A percentile compares a stretch with the other conserved stretches of the same genome.
These are phyloP conservation scores for Sporobolomyces pararoseus DNA, from an alignment of 768 basidiomycete species.

Conservation along the genomic window DNA sequence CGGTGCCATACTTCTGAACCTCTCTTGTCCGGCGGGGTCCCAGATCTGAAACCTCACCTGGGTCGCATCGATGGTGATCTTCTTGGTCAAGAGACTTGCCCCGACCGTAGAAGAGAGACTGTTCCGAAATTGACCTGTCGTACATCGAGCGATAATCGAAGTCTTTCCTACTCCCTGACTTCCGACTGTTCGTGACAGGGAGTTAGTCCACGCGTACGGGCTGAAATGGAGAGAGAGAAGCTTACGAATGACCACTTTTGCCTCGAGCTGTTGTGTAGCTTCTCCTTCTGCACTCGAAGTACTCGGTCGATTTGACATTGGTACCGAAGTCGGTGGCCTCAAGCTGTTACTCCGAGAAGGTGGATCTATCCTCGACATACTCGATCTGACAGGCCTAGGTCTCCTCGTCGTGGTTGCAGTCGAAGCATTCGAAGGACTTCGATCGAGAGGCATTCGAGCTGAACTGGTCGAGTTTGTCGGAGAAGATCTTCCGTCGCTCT, in stretches of 20 bases:
- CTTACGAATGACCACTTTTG: conserved; percentile 94
- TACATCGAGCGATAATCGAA: conserved; percentile 81
- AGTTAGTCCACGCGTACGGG: not conserved
- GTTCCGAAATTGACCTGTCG: conserved; percentile 82
- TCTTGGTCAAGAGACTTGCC: conserved; percentile 90
- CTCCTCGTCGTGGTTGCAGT: not conserved
- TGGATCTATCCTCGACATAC: not conserved
- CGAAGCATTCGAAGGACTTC: conserved; percentile 15
- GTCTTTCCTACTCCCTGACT: conserved; percentile 46
- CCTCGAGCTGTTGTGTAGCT: conserved; percentile 58
- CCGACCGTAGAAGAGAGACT: conserved; percentile 86
- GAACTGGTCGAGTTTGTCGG: not conserved
- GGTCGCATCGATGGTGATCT: conserved; percentile 75
- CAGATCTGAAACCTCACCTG: conserved; percentile 64
- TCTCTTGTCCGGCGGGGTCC: conserved; percentile 92
- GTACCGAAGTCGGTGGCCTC: not conserved
- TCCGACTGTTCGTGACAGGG: conserved; percentile 28
- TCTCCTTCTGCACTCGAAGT: conserved; percentile 14
- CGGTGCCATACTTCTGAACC: conserved; percentile 88
- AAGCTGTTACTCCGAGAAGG: conserved; percentile 10
- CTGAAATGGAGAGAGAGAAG: conserved; percentile 50
- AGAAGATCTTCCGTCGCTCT: not conserved
- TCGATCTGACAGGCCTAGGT: conserved; percentile 8
- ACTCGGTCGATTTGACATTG: not conserved
- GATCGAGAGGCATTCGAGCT: conserved; percentile 4